Conservation (phyloP, 345 rosid genomes). For the Erodium maritimum region DNA sequence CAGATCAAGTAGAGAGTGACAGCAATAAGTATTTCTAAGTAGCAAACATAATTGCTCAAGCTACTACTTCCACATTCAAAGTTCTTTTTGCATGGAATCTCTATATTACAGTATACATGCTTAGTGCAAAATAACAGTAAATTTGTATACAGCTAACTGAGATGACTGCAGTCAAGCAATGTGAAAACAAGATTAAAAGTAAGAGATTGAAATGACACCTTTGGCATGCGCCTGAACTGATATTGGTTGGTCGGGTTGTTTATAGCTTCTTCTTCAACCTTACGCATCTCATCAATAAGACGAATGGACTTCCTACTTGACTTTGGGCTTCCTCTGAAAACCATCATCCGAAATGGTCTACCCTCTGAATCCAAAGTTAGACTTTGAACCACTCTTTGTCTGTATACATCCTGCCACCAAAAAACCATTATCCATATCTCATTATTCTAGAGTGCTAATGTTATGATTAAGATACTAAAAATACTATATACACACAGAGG, state of each 20-base stretch:
- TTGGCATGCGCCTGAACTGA: slow-evolving; percentile 21
- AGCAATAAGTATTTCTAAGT: too few species aligned
- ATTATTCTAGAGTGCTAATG: too few species aligned
- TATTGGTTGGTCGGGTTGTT: slow-evolving; percentile 1
- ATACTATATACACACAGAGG: too few species aligned
- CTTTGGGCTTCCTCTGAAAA: slow-evolving; percentile 43
- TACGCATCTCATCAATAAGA: slow-evolving; percentile 28
- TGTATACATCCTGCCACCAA: slow-evolving; percentile 24
- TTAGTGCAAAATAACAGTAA: too few species aligned
- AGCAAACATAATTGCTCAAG: too few species aligned
- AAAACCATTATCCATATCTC: not conserved
- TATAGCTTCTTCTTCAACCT: slow-evolving; percentile 17
- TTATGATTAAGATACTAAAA: too few species aligned
- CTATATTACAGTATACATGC: too few species aligned
- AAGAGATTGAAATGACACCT: slow-evolving; percentile 7
- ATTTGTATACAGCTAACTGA: too few species aligned
- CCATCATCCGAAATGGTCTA: slow-evolving; percentile 38
- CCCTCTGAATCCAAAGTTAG: slow-evolving; percentile 30
- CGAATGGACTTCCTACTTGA: slow-evolving; percentile 17
- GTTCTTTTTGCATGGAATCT: too few species aligned
- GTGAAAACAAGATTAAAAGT: not conserved
- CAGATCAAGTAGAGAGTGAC: too few species aligned
- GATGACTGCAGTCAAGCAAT: not conserved
- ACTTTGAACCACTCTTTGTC: slow-evolving; percentile 21
- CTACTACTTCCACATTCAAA: too few species aligned